These are phyloP conservation scores for Physaria fendleri DNA, from an alignment of 345 rosid genomes.

Conservation along the genomic window DNA sequence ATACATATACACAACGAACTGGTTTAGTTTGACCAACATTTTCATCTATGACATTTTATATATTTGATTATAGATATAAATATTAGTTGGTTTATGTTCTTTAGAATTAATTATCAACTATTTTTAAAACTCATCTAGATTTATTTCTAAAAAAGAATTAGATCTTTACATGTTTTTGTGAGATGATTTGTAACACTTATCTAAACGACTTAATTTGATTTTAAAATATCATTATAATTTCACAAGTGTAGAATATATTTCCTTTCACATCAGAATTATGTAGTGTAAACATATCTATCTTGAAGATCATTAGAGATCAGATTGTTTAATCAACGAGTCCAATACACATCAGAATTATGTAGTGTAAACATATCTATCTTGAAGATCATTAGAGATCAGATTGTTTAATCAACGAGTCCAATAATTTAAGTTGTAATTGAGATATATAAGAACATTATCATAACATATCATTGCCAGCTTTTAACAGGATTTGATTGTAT, in stretches of 20 bases:
- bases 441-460: background rate
- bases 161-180: too few relatives aligned
- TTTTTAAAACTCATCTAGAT: too few relatives aligned
- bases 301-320: background rate
- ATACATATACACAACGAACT: too few relatives aligned
- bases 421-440: background rate
- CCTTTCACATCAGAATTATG: background rate
- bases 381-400: background rate
- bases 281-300: background rate
- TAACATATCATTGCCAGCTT: background rate
- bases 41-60: too few relatives aligned
- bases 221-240: too few relatives aligned
- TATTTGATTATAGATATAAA: too few relatives aligned
- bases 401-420: background rate
- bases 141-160: too few relatives aligned
- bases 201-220: too few relatives aligned
- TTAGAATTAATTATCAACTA: too few relatives aligned
- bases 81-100: too few relatives aligned
- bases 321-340: background rate
- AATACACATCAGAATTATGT: background rate
- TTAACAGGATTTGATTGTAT: background rate
- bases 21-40: too few relatives aligned
- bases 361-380: background rate
- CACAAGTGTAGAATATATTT: background rate
- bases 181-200: too few relatives aligned